Base-by-base conservation (phyloP, 495 filamentous ascomycete genomes). In the Hypoxylon fragiforme region DNA sequence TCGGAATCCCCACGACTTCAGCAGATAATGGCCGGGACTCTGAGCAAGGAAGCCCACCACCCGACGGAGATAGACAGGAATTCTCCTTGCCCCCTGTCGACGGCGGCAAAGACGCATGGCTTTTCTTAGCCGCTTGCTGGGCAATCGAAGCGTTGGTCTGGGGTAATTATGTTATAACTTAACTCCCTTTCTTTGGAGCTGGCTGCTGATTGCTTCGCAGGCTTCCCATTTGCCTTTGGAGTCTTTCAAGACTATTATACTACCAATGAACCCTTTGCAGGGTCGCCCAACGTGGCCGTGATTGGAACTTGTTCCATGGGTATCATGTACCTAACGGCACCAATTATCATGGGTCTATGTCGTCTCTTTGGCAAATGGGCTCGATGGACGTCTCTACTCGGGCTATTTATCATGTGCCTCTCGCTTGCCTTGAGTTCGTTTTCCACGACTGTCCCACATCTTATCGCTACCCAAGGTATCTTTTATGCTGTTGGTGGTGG, bases 231-330 rank as follows among this genome's bases (percentile, higher is more conserved):
- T 39, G 74, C 78, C 0, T 85, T 74, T 48, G 83, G 83, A 24
- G 65, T 85, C 8, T 85, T 85, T 57, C 79, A 85, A 54, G 72
- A 76, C 16, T 84, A 85, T 60, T 85, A 82, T 52, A 67, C 50
- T 32, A 72, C 68, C 11, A 72, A 80, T 60, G 65, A 75, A 28
- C 73, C 73, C 1, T 75, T 83, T 26, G 51, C 71, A 6, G 66
- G 67, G 6, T 54, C 62, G 12, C 55, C 70, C 7, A 64, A 56
- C 47, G 52, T 43, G 51, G 67, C 57, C 9, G 53, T 52, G 14
- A 64, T 70, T 32, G 54, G 67, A 41, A 65, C 70, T 56, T 49
- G 64, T 52, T 48, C 50, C 20, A 63, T 64, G 62, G 74, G 75
- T 13, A 66, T 80, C 35, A 76, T 79, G 72, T 82, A 78, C 54